Evolutionary conservation across 2,329 filamentous ascomycete species (phyloP).

Genomic region (Ustulina deusta): DNA sequence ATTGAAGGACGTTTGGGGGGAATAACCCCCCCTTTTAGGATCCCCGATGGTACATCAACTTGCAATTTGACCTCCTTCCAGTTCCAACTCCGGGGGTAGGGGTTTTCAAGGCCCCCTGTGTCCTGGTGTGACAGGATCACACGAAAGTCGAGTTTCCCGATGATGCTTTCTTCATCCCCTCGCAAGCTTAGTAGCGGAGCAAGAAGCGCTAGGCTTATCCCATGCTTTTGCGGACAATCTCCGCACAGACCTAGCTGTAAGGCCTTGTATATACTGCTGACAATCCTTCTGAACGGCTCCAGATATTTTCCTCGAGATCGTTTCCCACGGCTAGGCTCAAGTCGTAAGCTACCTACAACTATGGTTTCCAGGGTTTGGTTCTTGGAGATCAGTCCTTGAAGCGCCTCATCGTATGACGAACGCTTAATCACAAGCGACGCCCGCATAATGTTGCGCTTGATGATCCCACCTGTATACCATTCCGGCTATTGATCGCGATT

Average conservation of each 20-base stretch:
- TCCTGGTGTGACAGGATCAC: constrained; percentile 18
- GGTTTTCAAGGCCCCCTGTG: neutral
- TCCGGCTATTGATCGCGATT: neutral
- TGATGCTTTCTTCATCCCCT: constrained; percentile 20
- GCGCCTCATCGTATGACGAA: constrained; percentile 23
- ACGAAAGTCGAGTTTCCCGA: constrained; percentile 15
- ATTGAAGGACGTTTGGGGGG: neutral
- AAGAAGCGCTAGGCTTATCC: constrained; percentile 16
- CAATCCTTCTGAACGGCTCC: constrained; percentile 9
- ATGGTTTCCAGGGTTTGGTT: constrained; percentile 27
- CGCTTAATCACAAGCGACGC: constrained; percentile 28
- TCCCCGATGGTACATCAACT: constrained; percentile 2
- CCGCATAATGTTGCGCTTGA: constrained; percentile 20
- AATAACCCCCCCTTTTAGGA: neutral
- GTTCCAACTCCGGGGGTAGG: neutral
- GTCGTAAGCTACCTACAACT: constrained; percentile 17
- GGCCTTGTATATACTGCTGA: constrained; percentile 21
- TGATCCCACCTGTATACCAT: neutral
- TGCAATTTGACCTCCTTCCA: constrained; percentile 26
- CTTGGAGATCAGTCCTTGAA: constrained; percentile 12
- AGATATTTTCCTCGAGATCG: constrained; percentile 19
- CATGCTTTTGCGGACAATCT: constrained; percentile 15
- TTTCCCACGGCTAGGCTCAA: constrained; percentile 22
- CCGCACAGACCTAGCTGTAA: constrained; percentile 21
- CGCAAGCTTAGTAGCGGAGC: neutral